phyloP scores from a whole-genome alignment of 805 yeast species.

The Schwanniomyces sp. region DNA sequence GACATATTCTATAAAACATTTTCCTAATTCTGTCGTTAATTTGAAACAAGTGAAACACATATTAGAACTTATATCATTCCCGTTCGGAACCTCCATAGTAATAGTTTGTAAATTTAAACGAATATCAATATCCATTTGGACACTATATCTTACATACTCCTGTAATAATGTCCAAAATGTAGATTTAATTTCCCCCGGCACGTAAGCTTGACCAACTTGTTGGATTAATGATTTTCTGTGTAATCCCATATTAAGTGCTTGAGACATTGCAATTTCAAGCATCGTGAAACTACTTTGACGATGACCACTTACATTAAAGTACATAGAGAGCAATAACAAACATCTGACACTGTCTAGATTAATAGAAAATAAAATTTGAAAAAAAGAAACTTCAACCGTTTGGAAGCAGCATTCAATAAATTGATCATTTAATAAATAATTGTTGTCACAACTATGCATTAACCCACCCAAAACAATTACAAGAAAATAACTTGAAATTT shows the following conservation, averaged over 20 bases:
- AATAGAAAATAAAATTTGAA: conserved; percentile 46
- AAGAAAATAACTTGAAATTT: no score
- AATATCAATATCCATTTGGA: no score
- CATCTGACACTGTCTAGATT: conserved; percentile 45
- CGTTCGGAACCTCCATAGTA: no score
- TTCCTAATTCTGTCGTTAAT: no score
- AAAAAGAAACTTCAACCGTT: conserved; percentile 40
- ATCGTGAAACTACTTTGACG: conserved; percentile 51
- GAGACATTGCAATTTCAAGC: conserved; percentile 47
- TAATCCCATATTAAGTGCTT: conserved; percentile 46
- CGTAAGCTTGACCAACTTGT: neutral
- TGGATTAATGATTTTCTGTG: conserved; percentile 24
- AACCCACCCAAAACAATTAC: no score
- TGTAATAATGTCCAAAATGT: conserved; percentile 1
- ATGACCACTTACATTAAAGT: conserved; percentile 43
- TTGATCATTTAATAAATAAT: conserved; percentile 12
- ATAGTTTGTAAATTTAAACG: no score
- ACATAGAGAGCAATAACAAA: conserved; percentile 41
- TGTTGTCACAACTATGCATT: no score
- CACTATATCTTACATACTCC: conserved; percentile 19
- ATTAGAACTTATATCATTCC: no score
- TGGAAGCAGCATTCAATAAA: conserved; percentile 34
- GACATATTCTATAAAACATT: no score
- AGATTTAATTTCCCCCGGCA: neutral
- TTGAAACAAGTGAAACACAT: no score